A percentile compares a stretch with the other conserved stretches of the same genome.
Conservation (phyloP, 2,329 filamentous ascomycete species). For the Dendrostoma leiphaemia region DNA sequence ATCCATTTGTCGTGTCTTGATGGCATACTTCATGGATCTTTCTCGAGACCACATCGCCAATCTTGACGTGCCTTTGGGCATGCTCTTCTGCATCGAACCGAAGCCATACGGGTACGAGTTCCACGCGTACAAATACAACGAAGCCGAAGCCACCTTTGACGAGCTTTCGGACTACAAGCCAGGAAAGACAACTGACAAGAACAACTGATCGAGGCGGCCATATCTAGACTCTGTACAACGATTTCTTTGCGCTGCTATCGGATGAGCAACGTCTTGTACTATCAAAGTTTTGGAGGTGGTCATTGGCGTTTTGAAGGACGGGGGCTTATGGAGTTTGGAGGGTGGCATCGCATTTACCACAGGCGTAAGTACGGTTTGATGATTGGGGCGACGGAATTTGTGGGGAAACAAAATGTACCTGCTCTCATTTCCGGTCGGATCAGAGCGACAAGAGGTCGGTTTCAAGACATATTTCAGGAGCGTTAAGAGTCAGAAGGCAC, state of each 20-base stretch:
- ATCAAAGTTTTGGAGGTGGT: background rate
- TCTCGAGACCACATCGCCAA: conserved; percentile 90
- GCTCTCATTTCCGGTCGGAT: background rate
- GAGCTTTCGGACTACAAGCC: conserved; percentile 83
- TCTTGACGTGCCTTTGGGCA: conserved; percentile 88
- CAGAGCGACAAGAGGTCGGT: background rate
- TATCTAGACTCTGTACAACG: background rate
- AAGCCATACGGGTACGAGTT: conserved; percentile 98
- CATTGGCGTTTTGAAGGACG: background rate
- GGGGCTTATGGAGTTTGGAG: background rate
- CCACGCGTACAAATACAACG: conserved; percentile 90
- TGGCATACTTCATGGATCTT: conserved; percentile 95
- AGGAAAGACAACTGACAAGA: conserved; percentile 51
- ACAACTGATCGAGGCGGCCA: conserved; percentile 21
- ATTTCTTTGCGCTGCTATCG: background rate
- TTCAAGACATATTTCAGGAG: background rate
- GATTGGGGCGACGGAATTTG: background rate
- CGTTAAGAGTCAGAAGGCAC: background rate
- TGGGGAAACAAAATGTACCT: background rate
- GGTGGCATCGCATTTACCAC: background rate
- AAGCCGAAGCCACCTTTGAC: conserved; percentile 75
- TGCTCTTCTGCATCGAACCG: conserved; percentile 92
- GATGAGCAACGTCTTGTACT: background rate
- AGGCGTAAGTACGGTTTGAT: background rate
- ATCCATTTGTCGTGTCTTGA: conserved; percentile 84